Evolutionary conservation across 495 filamentous ascomycete species (phyloP), one percentile per base, ranked within the genome.

Genomic region (Penicillium malachiteum): DNA sequence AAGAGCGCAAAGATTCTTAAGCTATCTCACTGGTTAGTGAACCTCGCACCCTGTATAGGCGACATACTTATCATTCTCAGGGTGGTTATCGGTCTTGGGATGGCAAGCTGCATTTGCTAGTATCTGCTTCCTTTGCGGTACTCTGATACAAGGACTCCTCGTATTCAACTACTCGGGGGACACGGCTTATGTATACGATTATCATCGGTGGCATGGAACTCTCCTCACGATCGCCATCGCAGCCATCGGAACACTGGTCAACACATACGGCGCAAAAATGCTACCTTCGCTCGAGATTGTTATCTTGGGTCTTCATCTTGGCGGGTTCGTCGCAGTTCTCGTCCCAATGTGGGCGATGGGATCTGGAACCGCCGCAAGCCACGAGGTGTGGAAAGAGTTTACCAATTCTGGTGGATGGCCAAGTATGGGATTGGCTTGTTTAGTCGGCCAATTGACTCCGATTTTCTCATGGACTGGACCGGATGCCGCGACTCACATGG

Each of bases 301-400:
- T 1, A 71, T 81, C 17, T 60, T 83, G 3, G 61, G 74, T 41
- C 51, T 82, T 12, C 78, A 83, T 38, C 37, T 83, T 0, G 52
- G 69, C 4, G 79, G 76, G 5, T 81, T 81, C 38, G 68, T 83
- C n/a, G 79, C 69, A 5, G 71, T 81, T 2, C 42, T 83, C 5
- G 71, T 80, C 6, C 65, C 73, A 5, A 58, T 84, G 34, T 73
- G 77, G 60, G 69, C 61, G 30, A 66, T 80, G 48, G 67, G 72
- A 1, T 71, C 77, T 7, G 76, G 73, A 21, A 56, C 50, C 3
- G 59, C 58, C 33, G 47, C 67, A 0, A 62, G 67, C 0, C 52
- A 60, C 1, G 52, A 56, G 17, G 78, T 81, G 2, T 81, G 80
- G 58, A 72, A 68, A 7, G 64, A 68, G 6, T 81, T 84, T 44